Base-by-base conservation (phyloP, 2,329 filamentous ascomycete species). In the Ceratocystis colombiana region DNA sequence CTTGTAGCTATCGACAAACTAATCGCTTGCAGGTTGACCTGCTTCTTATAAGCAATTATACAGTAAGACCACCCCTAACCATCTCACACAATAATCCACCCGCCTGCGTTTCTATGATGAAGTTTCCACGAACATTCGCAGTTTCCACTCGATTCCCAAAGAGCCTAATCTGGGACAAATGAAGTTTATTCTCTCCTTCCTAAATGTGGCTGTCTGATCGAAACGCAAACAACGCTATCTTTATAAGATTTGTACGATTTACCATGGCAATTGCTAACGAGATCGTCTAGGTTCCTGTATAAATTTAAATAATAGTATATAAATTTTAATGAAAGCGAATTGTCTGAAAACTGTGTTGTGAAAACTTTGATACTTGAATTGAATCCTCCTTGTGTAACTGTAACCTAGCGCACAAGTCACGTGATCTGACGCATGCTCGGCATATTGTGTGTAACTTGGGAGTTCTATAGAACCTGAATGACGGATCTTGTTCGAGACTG, bases 101-200 rank as follows among this genome's bases (percentile, higher is more conserved):
- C 63, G 0, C 28, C 65, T 61, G 62, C 65, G 64, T 70, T 67
- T 69, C 68, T 67, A 85, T 88, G 86, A 89, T 88, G 85, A 88
- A 88, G 86, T 76, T 82, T 82, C 80, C 85, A 83, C 76, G 80
- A 79, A 83, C 80, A 89, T 90, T 91, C 87, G 88, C 88, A 90
- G 88, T 90, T 90, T 90, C 85, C 87, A 89, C 88, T 88, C 80
- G 85, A 88, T 85, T 82, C 82, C 81, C 81, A 77, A 75, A 75
- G 84, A 87, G 85, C 84, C 84, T 84, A 81, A 79, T 78, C 76
- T 77, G 82, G 81, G 82, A 81, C 79, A 86, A 73, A 86, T 88
- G 86, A 88, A 81, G 81, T 85, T 75, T 66, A 75, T 78, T 74
- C 73, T 85, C 88, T 88, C 85, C 84, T 88, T 88, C 44, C 53